Evolutionary conservation across 2,329 filamentous ascomycete genomes (phyloP).

Genomic region (Xylariaceae sp.): DNA sequence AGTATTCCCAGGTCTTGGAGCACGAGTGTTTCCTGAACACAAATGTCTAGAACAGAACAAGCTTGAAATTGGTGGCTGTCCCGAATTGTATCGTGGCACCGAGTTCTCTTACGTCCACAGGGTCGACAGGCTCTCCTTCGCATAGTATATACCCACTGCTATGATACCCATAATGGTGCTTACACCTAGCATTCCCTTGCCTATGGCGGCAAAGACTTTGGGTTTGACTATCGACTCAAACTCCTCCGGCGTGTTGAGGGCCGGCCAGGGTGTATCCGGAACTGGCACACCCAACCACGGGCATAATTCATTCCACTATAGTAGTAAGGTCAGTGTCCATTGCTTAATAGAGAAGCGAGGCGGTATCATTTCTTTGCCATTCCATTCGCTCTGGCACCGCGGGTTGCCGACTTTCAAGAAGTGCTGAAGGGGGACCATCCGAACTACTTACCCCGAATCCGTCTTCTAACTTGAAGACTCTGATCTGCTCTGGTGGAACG

Average conservation of each 20-base stretch:
- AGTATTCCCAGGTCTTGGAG: constrained; percentile 11
- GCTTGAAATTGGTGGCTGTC: not conserved
- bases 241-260: constrained; percentile 25
- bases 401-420: not conserved
- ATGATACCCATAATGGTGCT: constrained; percentile 20
- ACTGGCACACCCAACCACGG: constrained; percentile 25
- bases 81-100: not conserved
- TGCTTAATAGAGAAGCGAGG: not conserved
- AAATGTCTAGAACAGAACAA: not conserved
- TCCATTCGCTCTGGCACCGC: not conserved
- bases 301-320: constrained; percentile 26
- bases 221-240: constrained; percentile 22
- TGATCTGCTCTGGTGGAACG: constrained; percentile 26
- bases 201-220: constrained; percentile 26
- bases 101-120: constrained; percentile 2
- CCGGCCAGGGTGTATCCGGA: constrained; percentile 25
- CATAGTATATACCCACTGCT: constrained; percentile 23
- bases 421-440: not conserved
- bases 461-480: constrained; percentile 28
- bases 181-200: constrained; percentile 24
- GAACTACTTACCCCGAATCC: constrained; percentile 15
- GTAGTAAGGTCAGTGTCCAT: not conserved
- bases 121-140: constrained; percentile 11
- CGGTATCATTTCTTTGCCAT: no score
- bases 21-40: constrained; percentile 4